These are phyloP conservation scores for Nematocida ironsii DNA, from an alignment of 371 early-diverging fungal species.

Conservation along the genomic window DNA sequence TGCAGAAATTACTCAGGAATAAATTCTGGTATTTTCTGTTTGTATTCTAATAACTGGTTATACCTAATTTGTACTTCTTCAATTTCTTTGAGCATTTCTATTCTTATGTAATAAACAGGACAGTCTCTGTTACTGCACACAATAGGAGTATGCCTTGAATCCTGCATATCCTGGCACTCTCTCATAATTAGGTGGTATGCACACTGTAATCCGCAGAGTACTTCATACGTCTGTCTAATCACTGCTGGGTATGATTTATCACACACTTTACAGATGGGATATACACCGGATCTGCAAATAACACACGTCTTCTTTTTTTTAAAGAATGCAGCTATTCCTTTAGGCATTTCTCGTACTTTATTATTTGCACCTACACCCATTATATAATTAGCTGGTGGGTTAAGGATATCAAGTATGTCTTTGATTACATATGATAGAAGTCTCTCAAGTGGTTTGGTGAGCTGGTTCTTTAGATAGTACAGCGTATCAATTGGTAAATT, in stretches of 20 bases:
- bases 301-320: constrained; percentile 82
- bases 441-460: constrained; percentile 87
- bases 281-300: constrained; percentile 83
- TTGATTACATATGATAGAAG: constrained; percentile 97
- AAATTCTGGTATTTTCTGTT: neutral
- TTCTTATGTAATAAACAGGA: constrained; percentile 97
- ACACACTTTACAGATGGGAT: constrained; percentile 73
- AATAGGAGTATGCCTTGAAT: constrained; percentile 88
- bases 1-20: no score
- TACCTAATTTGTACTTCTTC: constrained; percentile 73
- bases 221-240: constrained; percentile 73
- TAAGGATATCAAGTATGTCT: constrained; percentile 75
- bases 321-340: constrained; percentile 81
- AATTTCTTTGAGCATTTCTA: constrained; percentile 89
- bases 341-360: constrained; percentile 73
- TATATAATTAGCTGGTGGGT: constrained; percentile 84
- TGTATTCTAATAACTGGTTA: constrained; percentile 62
- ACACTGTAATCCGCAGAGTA: constrained; percentile 75
- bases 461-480: constrained; percentile 96
- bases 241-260: constrained; percentile 75
- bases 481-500: constrained; percentile 95
- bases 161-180: constrained; percentile 97
- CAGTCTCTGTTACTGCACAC: constrained; percentile 92
- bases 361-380: constrained; percentile 75
- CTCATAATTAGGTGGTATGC: constrained; percentile 87